Conservation (phyloP, 768 basidiomycete genomes). For the Leccinum boreale region DNA sequence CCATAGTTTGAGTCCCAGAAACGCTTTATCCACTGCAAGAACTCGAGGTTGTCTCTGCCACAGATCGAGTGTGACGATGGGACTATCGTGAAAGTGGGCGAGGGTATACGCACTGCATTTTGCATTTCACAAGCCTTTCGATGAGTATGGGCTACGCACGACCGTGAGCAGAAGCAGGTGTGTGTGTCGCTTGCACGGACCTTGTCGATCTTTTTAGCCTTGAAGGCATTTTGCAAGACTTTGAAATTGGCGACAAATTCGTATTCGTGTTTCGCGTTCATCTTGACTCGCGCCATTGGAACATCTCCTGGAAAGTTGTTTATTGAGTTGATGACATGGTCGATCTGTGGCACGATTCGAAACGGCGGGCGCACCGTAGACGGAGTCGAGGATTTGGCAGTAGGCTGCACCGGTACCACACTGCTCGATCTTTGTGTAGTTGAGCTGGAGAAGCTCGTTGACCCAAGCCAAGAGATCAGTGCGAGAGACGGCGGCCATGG, state of each 20-base stretch:
- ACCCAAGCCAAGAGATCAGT: constrained; percentile 91
- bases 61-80: constrained; percentile 14
- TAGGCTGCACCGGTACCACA: constrained; percentile 91
- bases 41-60: constrained; percentile 92
- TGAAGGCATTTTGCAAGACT: constrained; percentile 90
- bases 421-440: constrained; percentile 91
- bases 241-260: constrained; percentile 96
- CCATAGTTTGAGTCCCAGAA: constrained; percentile 94
- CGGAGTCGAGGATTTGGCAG: constrained; percentile 92
- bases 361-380: constrained; percentile 64
- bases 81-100: not conserved
- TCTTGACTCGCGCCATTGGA: constrained; percentile 91
- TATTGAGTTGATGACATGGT: constrained; percentile 8
- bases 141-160: constrained; percentile 80
- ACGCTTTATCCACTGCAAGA: constrained; percentile 94
- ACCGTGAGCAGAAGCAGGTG: constrained; percentile 5
- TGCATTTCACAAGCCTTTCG: constrained; percentile 94
- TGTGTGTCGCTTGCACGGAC: constrained; percentile 36
- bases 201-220: constrained; percentile 92
- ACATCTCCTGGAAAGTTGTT: constrained; percentile 62
- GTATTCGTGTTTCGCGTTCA: constrained; percentile 94
- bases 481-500: constrained; percentile 66
- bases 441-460: constrained; percentile 88
- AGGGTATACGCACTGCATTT: constrained; percentile 83
- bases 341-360: constrained; percentile 18